Evolutionary conservation across 169 alveolate genomes (phyloP).

Genomic region (Perkinsus marinus): DNA sequence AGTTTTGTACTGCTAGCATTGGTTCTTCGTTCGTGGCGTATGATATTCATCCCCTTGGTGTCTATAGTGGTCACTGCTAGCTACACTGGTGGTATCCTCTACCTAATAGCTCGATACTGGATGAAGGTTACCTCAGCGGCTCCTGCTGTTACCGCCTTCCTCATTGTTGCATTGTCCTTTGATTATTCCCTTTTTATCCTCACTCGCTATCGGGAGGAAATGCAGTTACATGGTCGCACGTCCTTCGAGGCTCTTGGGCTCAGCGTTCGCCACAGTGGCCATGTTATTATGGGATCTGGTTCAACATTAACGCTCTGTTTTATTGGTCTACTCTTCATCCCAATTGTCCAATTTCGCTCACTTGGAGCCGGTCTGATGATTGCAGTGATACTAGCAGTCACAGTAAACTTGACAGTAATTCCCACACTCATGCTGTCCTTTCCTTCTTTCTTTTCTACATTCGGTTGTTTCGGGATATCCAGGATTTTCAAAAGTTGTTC

Average conservation of each 20-base stretch:
- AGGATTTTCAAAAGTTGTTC: not conserved
- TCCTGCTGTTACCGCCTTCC: not conserved
- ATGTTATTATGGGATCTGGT: not conserved
- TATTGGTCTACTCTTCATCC: not conserved
- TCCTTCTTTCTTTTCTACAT: not conserved
- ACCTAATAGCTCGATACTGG: not conserved
- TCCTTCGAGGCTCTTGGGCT: not conserved
- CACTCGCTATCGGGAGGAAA: not conserved
- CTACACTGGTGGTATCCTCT: not conserved
- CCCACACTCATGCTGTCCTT: not conserved
- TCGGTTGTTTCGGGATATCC: not conserved
- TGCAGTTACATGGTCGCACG: not conserved
- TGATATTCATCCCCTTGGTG: not conserved
- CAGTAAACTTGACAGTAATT: not conserved
- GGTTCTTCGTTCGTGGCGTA: not conserved
- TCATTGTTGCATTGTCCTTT: not conserved
- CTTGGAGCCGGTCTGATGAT: not conserved
- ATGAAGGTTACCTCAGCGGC: not conserved
- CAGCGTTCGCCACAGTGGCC: not conserved
- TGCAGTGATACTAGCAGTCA: not conserved
- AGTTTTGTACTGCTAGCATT: not conserved
- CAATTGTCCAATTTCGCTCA: not conserved
- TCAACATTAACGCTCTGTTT: not conserved
- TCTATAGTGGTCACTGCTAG: not conserved
- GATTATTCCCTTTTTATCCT: not conserved